Evolutionary conservation across 176 grass and related monocot species (phyloP), one percentile per base, ranked within the genome.

Genomic region (Bothriochloa decipiens): DNA sequence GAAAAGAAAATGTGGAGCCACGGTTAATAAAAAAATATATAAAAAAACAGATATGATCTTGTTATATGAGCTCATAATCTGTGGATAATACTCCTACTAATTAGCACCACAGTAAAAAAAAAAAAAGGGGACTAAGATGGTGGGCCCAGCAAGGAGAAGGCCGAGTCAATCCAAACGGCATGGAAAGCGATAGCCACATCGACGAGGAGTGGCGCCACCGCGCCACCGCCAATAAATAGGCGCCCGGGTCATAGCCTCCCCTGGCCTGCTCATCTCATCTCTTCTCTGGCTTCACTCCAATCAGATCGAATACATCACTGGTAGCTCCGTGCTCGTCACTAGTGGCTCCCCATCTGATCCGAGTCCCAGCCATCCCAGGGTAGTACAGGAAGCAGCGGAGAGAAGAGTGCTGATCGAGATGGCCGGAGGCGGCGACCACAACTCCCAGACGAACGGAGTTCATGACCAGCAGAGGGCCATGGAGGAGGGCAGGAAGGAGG

Each of bases 401-500:
- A 27, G 25, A 27, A 8, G 55, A 0, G 57, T 57, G 18, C 53
- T 22, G 49, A 20, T 58, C 53, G 77, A 72, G 46, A 88, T 88
- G 86, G 77, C 86, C 35, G 90, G 83, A 74, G 85, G 43, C 72
- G 90, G 82, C 2, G 86, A 89, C n/a, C 65, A 52, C 46, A 16
- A 53, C 72, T 41, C 82, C 11, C 57, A 81, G 69, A 46, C 80
- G 40, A 92, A 83, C 20, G 86, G 83, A 4, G 74, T 2, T 63
- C 72, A 72, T 1, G 82, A 82, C 35, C 72, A 25, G 90, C 72
- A 25, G 90, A 82, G 90, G 55, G 86, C 82, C 86, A 89, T 88
- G 90, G 87, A 92, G 79, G 90, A 92, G 27, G 87, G 90, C 9
- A 41, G 74, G 79, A 86, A 79, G 79, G 53, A 85, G 83, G 76